phyloP scores from a whole-genome alignment of 768 basidiomycete genomes.

The Xanthoconium stramineum region DNA sequence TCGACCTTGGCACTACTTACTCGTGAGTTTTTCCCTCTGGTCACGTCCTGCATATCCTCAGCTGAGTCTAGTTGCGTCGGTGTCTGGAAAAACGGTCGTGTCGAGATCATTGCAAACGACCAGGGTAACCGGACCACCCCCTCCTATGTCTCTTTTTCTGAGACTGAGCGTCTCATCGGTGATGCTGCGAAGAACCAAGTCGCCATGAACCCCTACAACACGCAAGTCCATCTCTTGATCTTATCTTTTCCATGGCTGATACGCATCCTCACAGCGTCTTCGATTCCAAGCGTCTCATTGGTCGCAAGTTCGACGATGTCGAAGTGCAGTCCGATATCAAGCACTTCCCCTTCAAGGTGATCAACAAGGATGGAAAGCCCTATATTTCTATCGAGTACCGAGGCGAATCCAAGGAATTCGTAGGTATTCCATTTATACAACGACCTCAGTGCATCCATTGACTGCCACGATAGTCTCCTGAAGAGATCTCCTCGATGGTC shows the following conservation, averaged over 20 bases:
- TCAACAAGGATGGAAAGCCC: conserved; percentile 41
- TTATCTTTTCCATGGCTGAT: no score
- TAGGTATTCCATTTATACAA: conserved; percentile 36
- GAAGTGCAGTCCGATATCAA: conserved; percentile 90
- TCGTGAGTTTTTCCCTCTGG: conserved; percentile 75
- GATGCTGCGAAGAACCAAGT: conserved; percentile 97
- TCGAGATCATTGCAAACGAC: conserved; percentile 91
- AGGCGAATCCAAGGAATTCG: conserved; percentile 76
- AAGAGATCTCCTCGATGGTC: conserved; percentile 87
- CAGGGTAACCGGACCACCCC: conserved; percentile 98
- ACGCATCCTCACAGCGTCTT: conserved; percentile 45
- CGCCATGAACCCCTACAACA: conserved; percentile 92
- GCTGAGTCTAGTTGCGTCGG: no score
- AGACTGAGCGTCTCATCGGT: conserved; percentile 94
- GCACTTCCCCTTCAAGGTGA: conserved; percentile 86
- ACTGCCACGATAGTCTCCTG: conserved; percentile 58
- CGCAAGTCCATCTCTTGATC: conserved; percentile 23
- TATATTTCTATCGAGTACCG: conserved; percentile 20
- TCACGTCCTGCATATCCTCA: no score
- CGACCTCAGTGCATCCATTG: background rate
- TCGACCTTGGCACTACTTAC: conserved; percentile 94
- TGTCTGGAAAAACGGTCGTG: conserved; percentile 91
- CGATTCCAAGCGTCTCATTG: conserved; percentile 92
- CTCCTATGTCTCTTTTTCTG: conserved; percentile 97
- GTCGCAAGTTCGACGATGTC: conserved; percentile 87